These are phyloP conservation scores for Candida andamanensis DNA, from an alignment of 805 yeast species.

Conservation along the genomic window DNA sequence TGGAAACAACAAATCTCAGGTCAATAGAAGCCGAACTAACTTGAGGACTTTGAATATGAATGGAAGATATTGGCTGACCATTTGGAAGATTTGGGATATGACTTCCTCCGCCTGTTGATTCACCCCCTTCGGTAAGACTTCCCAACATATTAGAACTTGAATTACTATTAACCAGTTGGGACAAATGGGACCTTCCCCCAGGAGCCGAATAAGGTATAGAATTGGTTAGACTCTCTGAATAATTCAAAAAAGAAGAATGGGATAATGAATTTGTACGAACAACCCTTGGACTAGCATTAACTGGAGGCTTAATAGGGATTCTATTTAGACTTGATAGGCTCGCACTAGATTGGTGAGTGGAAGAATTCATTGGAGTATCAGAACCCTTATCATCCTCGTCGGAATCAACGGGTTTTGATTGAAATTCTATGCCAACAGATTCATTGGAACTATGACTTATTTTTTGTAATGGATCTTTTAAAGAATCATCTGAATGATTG, in stretches of 20 bases:
- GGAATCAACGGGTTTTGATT: constrained; percentile 1
- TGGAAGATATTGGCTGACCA: constrained; percentile 56
- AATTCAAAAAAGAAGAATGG: constrained; percentile 34
- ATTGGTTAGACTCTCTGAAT: constrained; percentile 45
- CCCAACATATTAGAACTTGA: constrained; percentile 12
- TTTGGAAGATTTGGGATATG: constrained; percentile 49
- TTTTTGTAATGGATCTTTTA: constrained; percentile 5
- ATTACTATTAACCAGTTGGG: constrained; percentile 13
- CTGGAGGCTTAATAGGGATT: constrained; percentile 16
- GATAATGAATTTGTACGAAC: constrained; percentile 35
- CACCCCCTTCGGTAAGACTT: constrained; percentile 8
- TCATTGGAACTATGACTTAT: constrained; percentile 9
- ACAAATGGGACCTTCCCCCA: constrained; percentile 47
- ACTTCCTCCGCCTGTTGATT: constrained; percentile 1
- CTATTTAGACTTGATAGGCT: no score
- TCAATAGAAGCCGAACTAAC: constrained; percentile 62
- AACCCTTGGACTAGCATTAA: constrained; percentile 36
- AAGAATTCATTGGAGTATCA: constrained; percentile 3
- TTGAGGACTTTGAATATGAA: constrained; percentile 66
- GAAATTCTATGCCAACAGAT: constrained; percentile 11
- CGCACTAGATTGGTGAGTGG: constrained; percentile 9
- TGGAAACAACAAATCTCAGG: constrained; percentile 78
- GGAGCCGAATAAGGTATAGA: constrained; percentile 71
- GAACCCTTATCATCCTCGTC: background rate
- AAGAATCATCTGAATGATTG: constrained; percentile 8